Conservation (phyloP, 768 basidiomycete species). For the Kwoniella dendrophila region DNA sequence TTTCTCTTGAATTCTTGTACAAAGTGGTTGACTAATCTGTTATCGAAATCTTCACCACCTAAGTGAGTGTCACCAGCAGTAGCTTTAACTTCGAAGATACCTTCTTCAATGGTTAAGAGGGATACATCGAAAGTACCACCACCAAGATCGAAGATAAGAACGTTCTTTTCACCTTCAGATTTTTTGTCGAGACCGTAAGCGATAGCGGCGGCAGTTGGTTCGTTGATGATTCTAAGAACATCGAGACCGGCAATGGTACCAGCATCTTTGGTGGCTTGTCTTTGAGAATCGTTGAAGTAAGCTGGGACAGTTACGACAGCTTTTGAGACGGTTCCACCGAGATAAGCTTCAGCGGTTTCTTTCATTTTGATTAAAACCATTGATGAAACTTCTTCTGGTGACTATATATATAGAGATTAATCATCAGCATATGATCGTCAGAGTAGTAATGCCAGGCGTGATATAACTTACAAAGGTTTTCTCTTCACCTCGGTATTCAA, state of each 20-base stretch:
- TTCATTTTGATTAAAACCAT: constrained; percentile 98
- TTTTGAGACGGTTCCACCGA: constrained; percentile 92
- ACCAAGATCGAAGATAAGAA: constrained; percentile 97
- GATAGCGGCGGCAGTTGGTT: constrained; percentile 95
- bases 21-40: constrained; percentile 86
- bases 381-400: constrained; percentile 90
- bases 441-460: background rate
- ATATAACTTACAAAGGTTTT: constrained; percentile 74
- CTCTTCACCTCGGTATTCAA: constrained; percentile 74
- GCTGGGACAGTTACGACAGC: constrained; percentile 98
- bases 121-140: constrained; percentile 99
- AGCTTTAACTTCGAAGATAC: constrained; percentile 84
- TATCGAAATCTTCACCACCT: constrained; percentile 95
- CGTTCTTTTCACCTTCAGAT: constrained; percentile 80
- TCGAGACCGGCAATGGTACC: constrained; percentile 91
- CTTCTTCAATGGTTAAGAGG: constrained; percentile 89
- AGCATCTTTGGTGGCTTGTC: constrained; percentile 98
- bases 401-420: constrained; percentile 58
- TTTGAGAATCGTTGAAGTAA: constrained; percentile 99
- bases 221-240: constrained; percentile 96
- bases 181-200: constrained; percentile 98
- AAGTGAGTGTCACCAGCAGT: constrained; percentile 94
- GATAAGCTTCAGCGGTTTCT: constrained; percentile 97
- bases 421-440: constrained; percentile 3
- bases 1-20: constrained; percentile 90